A percentile compares a stretch with the other conserved stretches of the same genome.
These are phyloP conservation scores for Phanerochaete carnosa DNA, from an alignment of 768 basidiomycete genomes.

Conservation along the genomic window DNA sequence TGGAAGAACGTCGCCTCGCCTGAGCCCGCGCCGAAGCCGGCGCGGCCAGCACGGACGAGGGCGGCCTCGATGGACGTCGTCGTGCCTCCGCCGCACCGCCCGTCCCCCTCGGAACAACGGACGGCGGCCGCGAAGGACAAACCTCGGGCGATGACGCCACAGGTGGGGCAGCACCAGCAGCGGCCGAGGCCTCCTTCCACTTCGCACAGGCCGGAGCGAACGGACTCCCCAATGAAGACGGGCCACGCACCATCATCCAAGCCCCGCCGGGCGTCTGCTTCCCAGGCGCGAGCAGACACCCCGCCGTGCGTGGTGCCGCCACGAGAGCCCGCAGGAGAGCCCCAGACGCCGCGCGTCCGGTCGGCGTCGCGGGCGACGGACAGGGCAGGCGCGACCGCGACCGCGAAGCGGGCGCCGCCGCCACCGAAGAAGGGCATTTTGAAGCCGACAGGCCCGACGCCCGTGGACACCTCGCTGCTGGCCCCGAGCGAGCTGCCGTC, in stretches of 20 bases:
- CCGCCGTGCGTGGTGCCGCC: neutral
- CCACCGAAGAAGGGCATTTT: slow-evolving; percentile 5
- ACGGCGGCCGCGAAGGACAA: neutral
- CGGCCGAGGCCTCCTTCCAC: neutral
- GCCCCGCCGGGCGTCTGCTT: neutral
- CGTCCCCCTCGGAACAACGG: neutral
- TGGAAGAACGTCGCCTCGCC: neutral
- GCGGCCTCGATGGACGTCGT: neutral
- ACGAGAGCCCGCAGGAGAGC: too few relatives aligned
- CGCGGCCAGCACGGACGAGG: neutral
- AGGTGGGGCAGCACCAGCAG: neutral
- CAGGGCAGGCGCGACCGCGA: neutral
- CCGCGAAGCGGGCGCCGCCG: too few relatives aligned
- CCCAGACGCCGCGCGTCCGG: neutral
- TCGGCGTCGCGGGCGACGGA: slow-evolving; percentile 1
- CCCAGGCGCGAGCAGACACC: neutral
- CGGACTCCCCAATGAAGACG: neutral
- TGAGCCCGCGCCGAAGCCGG: neutral
- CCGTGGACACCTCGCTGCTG: neutral
- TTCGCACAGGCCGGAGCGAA: neutral
- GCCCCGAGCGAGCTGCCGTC: neutral
- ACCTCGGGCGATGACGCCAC: slow-evolving; percentile 3
- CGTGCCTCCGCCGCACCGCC: neutral
- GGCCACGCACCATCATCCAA: neutral
- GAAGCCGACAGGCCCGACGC: neutral